Conservation (phyloP, 169 alveolate species). For the Pseudocohnilembus persalinus region DNA sequence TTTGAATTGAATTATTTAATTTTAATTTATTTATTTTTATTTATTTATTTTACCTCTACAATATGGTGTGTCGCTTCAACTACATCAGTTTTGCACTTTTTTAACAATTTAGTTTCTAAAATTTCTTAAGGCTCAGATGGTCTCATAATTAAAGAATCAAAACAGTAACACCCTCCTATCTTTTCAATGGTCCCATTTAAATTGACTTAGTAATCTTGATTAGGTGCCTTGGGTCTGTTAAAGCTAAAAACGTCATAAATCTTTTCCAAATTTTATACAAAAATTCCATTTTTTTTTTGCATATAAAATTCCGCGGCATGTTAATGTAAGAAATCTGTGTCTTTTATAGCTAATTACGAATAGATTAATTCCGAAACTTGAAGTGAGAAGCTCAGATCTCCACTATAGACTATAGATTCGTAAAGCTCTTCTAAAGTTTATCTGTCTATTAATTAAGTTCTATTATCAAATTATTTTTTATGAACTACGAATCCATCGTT, state of each 20-base stretch:
- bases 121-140: constrained; percentile 3
- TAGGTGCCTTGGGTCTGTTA: constrained; percentile 2
- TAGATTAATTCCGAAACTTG: constrained; percentile 7
- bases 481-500: neutral
- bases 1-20: too few species aligned
- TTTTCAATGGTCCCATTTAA: constrained; percentile 8
- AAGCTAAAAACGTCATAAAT: constrained; percentile 7
- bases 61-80: neutral
- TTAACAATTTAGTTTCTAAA: neutral
- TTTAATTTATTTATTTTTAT: too few species aligned
- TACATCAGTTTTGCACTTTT: constrained; percentile 19
- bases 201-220: constrained; percentile 3
- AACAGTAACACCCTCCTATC: constrained; percentile 1
- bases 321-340: neutral
- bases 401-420: constrained; percentile 3
- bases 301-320: constrained; percentile 8
- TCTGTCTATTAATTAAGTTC: neutral
- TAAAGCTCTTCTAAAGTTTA: constrained; percentile 2
- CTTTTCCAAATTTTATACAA: neutral
- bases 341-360: neutral
- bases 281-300: constrained; percentile 6
- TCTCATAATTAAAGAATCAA: neutral
- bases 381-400: constrained; percentile 1
- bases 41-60: neutral
- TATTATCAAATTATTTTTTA: neutral